Base-by-base conservation (phyloP, 768 basidiomycete genomes). In the Suillus weaverae region DNA sequence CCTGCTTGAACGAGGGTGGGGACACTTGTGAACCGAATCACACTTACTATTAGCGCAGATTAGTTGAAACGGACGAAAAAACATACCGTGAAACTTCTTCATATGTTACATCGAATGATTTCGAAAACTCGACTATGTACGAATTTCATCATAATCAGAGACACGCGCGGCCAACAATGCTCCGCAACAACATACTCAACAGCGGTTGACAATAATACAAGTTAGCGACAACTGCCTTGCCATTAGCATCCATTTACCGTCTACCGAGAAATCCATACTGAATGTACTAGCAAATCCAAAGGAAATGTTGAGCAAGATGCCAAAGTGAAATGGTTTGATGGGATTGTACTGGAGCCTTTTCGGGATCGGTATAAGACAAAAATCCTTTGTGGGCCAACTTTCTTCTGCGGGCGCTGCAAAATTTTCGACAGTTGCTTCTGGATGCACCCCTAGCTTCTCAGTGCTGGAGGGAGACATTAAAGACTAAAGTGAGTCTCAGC, bases 191-290 rank as follows among this genome's bases (percentile, higher is more conserved):
- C 83, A 67, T 72, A 86, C 92, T 90, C 16, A 94, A 77, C 69
- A 95, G 72, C 0, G 92, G 92, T 77, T 92, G 91, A 66, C 88
- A 90, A 68, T 94, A 95, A 71, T 94, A 94, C 55, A 94, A 72
- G 70, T 94, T 94, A n/a, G 86, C 84, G 16, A 87, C 87, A 50
- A 78, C 89, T 89, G 36, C 62, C 62, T 67, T 39, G 35, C 6
- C 4, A 59, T 59, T 20, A 59, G 39, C 18, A 20, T 59, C 18
- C 6, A 20, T 30, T 32, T 30, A 22, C 26, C 6, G 13, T 59
- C 39, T 11, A 59, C 26, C 4, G 9, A 30, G 10, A 14, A 32
- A 30, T 16, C 65, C 76, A 54, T 50, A 77, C 74, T 67, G 61
- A 77, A 76, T 36, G 88, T 90, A 67, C 86, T 84, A 32, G 83